A percentile compares a stretch with the other conserved stretches of the same genome.
Evolutionary conservation across 2,329 filamentous ascomycete genomes (phyloP).

Genomic region (Epichloe amarillans): DNA sequence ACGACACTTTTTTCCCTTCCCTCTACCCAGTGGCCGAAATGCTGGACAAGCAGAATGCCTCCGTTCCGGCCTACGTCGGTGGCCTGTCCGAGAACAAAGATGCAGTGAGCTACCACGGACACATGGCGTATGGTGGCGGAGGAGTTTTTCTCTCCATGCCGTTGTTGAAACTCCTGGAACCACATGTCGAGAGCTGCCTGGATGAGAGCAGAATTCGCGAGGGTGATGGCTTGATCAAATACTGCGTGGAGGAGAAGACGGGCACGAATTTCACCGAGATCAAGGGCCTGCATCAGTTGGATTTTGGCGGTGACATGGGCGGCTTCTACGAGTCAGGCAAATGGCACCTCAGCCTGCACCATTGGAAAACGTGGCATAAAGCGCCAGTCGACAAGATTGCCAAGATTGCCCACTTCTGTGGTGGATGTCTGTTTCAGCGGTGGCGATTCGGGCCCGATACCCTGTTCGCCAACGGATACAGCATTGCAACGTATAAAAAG

Average conservation of each 20-base stretch:
- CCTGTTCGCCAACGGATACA: constrained; percentile 46
- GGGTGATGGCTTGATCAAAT: constrained; percentile 43
- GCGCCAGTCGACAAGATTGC: constrained; percentile 20
- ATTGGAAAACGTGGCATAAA: constrained; percentile 50
- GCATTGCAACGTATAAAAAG: constrained; percentile 34
- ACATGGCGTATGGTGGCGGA: constrained; percentile 48
- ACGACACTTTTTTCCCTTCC: constrained; percentile 49
- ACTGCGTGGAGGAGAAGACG: constrained; percentile 44
- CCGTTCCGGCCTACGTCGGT: constrained; percentile 38
- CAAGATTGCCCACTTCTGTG: constrained; percentile 28
- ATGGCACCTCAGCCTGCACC: constrained; percentile 43
- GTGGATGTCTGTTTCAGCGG: constrained; percentile 44
- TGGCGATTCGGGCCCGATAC: constrained; percentile 35
- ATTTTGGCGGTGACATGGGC: constrained; percentile 38
- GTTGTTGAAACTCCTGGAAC: constrained; percentile 33
- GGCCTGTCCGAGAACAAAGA: constrained; percentile 42
- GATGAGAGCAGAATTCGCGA: constrained; percentile 23
- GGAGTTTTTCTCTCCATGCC: constrained; percentile 44
- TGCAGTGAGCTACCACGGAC: constrained; percentile 37
- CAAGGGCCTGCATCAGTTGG: constrained; percentile 43
- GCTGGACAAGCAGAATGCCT: constrained; percentile 34
- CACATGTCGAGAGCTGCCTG: constrained; percentile 35
- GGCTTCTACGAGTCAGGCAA: constrained; percentile 48
- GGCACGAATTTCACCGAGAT: constrained; percentile 39
- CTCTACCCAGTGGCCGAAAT: constrained; percentile 35